phyloP scores from a whole-genome alignment of 140 eudicot genomes.

The Anethum foeniculum region DNA sequence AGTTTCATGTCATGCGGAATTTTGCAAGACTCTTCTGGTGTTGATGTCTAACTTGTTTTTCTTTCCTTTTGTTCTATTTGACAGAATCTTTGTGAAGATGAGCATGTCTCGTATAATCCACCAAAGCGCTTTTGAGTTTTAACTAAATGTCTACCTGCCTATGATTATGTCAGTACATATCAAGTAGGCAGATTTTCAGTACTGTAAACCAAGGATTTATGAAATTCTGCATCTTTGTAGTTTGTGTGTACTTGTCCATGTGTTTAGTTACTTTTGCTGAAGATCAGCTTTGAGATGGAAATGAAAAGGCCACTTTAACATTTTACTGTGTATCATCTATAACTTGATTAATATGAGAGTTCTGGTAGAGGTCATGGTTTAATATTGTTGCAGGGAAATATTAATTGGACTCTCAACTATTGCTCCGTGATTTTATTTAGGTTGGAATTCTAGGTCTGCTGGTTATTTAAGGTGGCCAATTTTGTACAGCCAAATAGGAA shows the following conservation, averaged over 20 bases:
- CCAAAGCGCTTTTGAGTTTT: conserved; percentile 39
- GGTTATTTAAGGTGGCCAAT: background rate
- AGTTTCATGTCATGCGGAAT: background rate
- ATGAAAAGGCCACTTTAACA: background rate
- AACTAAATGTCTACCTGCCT: background rate
- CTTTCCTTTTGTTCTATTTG: conserved; percentile 6
- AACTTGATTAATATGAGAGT: background rate
- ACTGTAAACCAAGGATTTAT: background rate
- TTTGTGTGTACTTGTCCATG: background rate
- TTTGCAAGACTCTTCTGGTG: background rate
- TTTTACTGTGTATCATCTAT: background rate
- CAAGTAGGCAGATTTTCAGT: background rate
- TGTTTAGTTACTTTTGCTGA: background rate
- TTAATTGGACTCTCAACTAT: background rate
- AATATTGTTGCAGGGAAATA: background rate
- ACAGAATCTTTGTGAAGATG: conserved; percentile 57
- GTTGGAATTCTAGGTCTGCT: background rate
- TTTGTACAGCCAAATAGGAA: background rate
- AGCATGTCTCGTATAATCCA: conserved; percentile 38
- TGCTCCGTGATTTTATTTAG: background rate
- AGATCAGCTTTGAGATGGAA: background rate
- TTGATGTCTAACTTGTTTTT: background rate
- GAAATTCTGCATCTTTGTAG: background rate
- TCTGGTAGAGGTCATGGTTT: background rate
- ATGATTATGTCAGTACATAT: background rate